phyloP scores from a whole-genome alignment of 2,329 filamentous ascomycete species.

The Zarea fungicola region DNA sequence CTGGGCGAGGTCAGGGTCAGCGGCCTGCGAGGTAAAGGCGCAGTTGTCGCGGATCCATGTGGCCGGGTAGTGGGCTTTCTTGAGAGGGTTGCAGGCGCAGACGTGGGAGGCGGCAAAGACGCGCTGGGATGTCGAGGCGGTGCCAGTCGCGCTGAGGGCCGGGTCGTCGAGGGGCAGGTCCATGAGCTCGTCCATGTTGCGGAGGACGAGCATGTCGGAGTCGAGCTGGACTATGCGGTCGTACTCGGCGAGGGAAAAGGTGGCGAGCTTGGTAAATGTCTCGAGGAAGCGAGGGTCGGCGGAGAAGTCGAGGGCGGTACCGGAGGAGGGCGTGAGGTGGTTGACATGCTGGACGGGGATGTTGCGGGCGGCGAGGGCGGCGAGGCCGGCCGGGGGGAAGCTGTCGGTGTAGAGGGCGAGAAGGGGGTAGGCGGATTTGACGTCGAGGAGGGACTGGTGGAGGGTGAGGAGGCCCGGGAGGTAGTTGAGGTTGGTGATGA shows the following conservation, averaged over 20 bases:
- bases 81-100: conserved; percentile 79
- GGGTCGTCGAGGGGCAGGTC: conserved; percentile 63
- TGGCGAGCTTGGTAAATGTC: conserved; percentile 81
- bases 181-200: conserved; percentile 93
- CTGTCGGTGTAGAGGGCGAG: conserved; percentile 77
- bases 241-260: conserved; percentile 73
- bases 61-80: conserved; percentile 70
- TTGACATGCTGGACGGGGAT: conserved; percentile 67
- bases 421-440: conserved; percentile 66
- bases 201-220: conserved; percentile 77
- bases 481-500: conserved; percentile 82
- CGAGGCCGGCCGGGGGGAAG: conserved; percentile 63
- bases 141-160: conserved; percentile 18
- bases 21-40: conserved; percentile 52
- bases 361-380: conserved; percentile 61
- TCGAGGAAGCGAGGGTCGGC: conserved; percentile 83
- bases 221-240: conserved; percentile 77
- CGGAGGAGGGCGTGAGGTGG: conserved; percentile 64
- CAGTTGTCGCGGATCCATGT: conserved; percentile 59
- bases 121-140: conserved; percentile 40
- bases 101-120: conserved; percentile 83
- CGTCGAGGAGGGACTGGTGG: conserved; percentile 65
- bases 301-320: conserved; percentile 53
- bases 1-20: conserved; percentile 42
- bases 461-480: conserved; percentile 79